Base-by-base conservation (phyloP, 768 basidiomycete species). In the Boletus coccyginus region DNA sequence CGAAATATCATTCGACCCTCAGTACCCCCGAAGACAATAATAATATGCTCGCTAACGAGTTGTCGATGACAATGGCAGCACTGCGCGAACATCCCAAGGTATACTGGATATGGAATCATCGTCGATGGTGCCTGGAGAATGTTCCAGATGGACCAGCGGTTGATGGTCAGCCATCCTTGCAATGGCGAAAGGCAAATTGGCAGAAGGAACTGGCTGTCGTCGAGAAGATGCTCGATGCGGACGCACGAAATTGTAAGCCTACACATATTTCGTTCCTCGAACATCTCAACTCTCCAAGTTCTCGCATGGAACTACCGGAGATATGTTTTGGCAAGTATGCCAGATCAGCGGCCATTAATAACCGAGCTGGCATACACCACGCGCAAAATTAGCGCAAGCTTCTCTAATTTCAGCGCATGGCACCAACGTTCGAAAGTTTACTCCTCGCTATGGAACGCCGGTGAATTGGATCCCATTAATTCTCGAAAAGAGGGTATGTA, bases 321-420 rank as follows among this genome's bases (percentile, higher is more conserved):
- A 67, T 92, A 94, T 64, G 80, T 97, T 29, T 78, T 98, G 21
- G 77, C 79, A 3, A 85, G 79, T 42, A 86, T 92, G 74, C 87
- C 89, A 0, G 71, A 77, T 14, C 78, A 77, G 46, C 76, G 77
- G 56, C 75, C 87, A 5, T 75, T 81, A 40, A 73, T 70, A 5
- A 77, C 83, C n/a, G 97, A 98, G 68, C 73, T 99, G 29, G 79
- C 77, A 0, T 98, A 92, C 67, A 98, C 97, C 3, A 85, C 82
- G 43, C 82, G 81, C 57, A 98, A 98, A 78, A 98, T 99, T 61
- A 87, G 90, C 70, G 77, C 87, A 47, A 98, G 92, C 66, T 94
- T 98, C 68, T 96, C 93, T 35, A 98, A 99, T 70, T 98, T 97
- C 69, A 96, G 94, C 60, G 97, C 97, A 21, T 99, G 97, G 97